These are phyloP conservation scores for Blastomyces percursus DNA, from an alignment of 2,329 filamentous ascomycete species.

Conservation along the genomic window DNA sequence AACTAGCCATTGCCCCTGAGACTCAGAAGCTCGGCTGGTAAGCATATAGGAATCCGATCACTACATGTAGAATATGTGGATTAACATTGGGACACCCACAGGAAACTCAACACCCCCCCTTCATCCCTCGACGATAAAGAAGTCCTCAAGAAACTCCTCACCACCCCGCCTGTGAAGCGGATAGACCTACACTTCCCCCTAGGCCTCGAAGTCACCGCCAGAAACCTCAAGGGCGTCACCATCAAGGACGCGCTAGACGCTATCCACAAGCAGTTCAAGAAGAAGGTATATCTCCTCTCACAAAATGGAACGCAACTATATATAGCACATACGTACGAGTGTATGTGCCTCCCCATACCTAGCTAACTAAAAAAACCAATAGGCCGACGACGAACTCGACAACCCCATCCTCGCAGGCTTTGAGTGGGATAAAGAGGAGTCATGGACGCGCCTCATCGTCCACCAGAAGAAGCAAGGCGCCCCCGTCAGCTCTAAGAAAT, in stretches of 20 bases:
- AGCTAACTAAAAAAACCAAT: constrained; percentile 12
- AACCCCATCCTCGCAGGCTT: constrained; percentile 82
- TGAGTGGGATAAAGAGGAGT: constrained; percentile 92
- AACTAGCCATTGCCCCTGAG: constrained; percentile 64
- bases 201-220: constrained; percentile 74
- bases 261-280: constrained; percentile 94
- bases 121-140: constrained; percentile 69
- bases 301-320: too few species aligned
- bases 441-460: constrained; percentile 76
- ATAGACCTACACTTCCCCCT: constrained; percentile 88
- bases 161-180: constrained; percentile 76
- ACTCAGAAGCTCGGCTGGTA: constrained; percentile 85
- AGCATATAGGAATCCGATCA: constrained; percentile 22
- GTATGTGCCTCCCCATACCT: neutral
- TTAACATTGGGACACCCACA: constrained; percentile 27
- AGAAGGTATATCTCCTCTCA: constrained; percentile 61
- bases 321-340: too few species aligned
- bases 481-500: constrained; percentile 42
- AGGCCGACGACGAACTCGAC: constrained; percentile 88
- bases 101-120: constrained; percentile 89
- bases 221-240: constrained; percentile 88
- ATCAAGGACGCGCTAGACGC: constrained; percentile 95
- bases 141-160: constrained; percentile 68
- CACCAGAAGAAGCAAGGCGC: constrained; percentile 66
- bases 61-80: neutral